These are phyloP conservation scores for Candida cerambycidarum DNA, from an alignment of 805 yeast genomes.

Conservation along the genomic window DNA sequence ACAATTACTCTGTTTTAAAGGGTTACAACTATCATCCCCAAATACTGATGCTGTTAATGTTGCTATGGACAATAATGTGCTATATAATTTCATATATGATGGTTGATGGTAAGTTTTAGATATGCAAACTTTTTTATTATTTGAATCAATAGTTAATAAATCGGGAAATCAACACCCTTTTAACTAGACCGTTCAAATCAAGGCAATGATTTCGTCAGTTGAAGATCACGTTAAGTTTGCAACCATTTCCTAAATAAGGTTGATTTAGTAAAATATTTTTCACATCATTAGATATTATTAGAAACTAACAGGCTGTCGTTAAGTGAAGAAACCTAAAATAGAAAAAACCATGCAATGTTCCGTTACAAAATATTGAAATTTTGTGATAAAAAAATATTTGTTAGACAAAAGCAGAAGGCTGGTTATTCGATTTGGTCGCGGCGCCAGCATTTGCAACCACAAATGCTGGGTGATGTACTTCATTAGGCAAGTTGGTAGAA, in stretches of 20 bases:
- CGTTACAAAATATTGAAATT: not conserved
- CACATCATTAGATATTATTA: not conserved
- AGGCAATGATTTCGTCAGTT: slow-evolving; percentile 1
- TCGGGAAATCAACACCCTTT: not conserved
- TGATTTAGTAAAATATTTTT: not conserved
- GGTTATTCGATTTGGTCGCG: not conserved
- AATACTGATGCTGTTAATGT: slow-evolving; percentile 8
- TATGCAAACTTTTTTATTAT: no score
- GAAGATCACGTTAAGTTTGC: slow-evolving; percentile 1
- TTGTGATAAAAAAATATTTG: not conserved
- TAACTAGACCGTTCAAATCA: not conserved
- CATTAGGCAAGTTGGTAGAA: no score
- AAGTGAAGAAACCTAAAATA: not conserved
- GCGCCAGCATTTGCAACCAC: not conserved
- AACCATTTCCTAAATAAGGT: slow-evolving; percentile 2
- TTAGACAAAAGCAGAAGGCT: not conserved
- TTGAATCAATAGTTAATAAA: not conserved
- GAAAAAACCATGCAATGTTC: not conserved
- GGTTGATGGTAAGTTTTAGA: no score
- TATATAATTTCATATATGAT: slow-evolving; percentile 11
- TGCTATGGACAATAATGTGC: slow-evolving; percentile 8
- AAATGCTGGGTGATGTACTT: not conserved
- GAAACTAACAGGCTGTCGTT: not conserved
- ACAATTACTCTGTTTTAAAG: slow-evolving; percentile 25
- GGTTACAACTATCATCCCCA: slow-evolving; percentile 24